Conservation (phyloP, 495 filamentous ascomycete species). For the Cercophora scortea region DNA sequence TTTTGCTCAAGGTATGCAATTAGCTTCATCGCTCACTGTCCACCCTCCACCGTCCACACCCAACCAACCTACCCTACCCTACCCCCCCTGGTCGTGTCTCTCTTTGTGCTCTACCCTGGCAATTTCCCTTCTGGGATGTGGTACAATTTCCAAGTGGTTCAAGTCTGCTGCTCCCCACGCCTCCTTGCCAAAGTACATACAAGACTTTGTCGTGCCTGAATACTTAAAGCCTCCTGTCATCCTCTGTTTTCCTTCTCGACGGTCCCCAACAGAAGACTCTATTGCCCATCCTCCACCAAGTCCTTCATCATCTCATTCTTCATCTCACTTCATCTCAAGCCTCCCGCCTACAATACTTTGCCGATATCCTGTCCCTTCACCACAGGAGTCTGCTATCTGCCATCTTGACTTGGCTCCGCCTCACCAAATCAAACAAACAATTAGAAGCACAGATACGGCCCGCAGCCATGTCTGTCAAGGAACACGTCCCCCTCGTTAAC, state of each 20-base stretch:
- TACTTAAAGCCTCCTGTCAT: constrained; percentile 12
- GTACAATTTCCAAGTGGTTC: not conserved
- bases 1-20: not conserved
- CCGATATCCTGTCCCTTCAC: not conserved
- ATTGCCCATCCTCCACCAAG: not conserved
- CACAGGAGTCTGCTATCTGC: too few relatives aligned
- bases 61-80: not conserved
- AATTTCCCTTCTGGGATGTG: constrained; percentile 15
- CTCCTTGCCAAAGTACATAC: constrained; percentile 9
- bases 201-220: constrained; percentile 8
- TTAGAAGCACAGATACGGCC: not conserved
- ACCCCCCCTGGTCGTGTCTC: constrained; percentile 2
- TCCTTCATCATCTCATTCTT: constrained; percentile 8
- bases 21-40: not conserved
- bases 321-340: not conserved
- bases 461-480: constrained; percentile 37
- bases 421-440: not conserved
- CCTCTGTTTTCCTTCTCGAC: constrained; percentile 7
- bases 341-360: not conserved
- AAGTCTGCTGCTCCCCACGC: not conserved
- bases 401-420: too few relatives aligned
- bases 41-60: not conserved
- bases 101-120: constrained; percentile 9
- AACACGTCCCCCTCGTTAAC: constrained; percentile 38
- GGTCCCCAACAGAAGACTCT: not conserved